Evolutionary conservation across 768 basidiomycete species (phyloP), one percentile per base, ranked within the genome.

Genomic region (Agaricus subrufescens): DNA sequence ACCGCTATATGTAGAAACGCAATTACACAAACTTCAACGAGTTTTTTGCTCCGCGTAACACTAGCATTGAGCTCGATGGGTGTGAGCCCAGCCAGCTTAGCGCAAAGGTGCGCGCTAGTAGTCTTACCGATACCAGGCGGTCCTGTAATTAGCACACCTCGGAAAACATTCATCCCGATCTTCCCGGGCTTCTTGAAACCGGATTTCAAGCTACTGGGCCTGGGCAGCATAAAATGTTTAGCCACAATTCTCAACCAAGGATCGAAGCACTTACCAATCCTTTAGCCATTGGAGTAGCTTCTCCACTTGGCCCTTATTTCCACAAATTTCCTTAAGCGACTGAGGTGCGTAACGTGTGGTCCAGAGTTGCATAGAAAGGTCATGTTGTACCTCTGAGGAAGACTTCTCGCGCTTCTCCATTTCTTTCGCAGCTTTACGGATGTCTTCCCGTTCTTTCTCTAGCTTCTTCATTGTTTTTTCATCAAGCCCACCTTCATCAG

Each of bases 111-210:
- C 2, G 96, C 97, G 58, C 89, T 88, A 1, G 94, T 97, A 3
- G 97, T 99, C 75, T 98, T 99, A 25, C 96, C 97, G 50, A 98
- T 97, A 7, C 97, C 97, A 14, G 97, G 97, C 1, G 95, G 84
- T 0, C 97, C 97, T 1, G 91, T 91, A 58, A 98, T 87, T 61
- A 99, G 73, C 1, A 98, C 80, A 4, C 93, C 94, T 25, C 94
- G 86, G 69, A 79, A 96, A 6, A 86, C 72, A 62, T 92, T 92
- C 87, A 89, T 89, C 0, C 83, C 91, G 58, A 82, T 85, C 72
- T 95, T 95, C 0, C 97, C 97, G 1, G 94, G 94, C 63, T 95
- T 97, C 72, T 93, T 98, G 73, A 98, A 98, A 1, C 79, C 82
- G 0, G 75, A 75, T 58, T 89, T 89, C 62, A 86, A 67, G 62